These are phyloP conservation scores for Atractiella rhizophila DNA, from an alignment of 768 basidiomycete species.

Conservation along the genomic window DNA sequence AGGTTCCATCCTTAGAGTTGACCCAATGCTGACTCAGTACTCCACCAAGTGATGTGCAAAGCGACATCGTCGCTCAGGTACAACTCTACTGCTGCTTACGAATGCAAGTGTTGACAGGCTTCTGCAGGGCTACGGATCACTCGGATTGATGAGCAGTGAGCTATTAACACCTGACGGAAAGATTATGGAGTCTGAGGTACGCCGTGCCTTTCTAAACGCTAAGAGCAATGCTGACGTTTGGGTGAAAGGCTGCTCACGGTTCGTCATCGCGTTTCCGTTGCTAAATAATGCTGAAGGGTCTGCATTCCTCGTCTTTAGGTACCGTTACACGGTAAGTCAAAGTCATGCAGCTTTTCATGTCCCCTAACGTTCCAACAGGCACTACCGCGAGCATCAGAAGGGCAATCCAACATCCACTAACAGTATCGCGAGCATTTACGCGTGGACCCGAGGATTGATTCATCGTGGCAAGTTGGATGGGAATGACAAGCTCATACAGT, in stretches of 20 bases:
- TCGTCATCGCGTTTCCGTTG: too few relatives aligned
- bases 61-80: constrained; percentile 22
- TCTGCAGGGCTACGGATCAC: constrained; percentile 87
- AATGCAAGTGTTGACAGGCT: too few relatives aligned
- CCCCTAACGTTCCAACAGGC: constrained; percentile 32
- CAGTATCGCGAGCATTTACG: constrained; percentile 94
- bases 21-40: too few relatives aligned
- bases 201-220: too few relatives aligned
- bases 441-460: constrained; percentile 84
- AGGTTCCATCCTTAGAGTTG: background rate
- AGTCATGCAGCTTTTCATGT: background rate
- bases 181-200: constrained; percentile 84
- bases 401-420: constrained; percentile 95
- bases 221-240: too few relatives aligned
- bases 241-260: too few relatives aligned
- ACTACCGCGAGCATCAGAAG: constrained; percentile 93
- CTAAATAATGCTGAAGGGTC: too few relatives aligned
- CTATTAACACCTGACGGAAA: constrained; percentile 82
- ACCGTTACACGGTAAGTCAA: constrained; percentile 12
- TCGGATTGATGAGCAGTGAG: constrained; percentile 78
- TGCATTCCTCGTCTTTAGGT: too few relatives aligned
- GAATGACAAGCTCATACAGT: constrained; percentile 45
- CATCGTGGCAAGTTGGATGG: constrained; percentile 45
- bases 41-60: constrained; percentile 37
- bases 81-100: too few relatives aligned